These are phyloP conservation scores for Epichloe gansuensis DNA, from an alignment of 2,329 filamentous ascomycete genomes.

Conservation along the genomic window DNA sequence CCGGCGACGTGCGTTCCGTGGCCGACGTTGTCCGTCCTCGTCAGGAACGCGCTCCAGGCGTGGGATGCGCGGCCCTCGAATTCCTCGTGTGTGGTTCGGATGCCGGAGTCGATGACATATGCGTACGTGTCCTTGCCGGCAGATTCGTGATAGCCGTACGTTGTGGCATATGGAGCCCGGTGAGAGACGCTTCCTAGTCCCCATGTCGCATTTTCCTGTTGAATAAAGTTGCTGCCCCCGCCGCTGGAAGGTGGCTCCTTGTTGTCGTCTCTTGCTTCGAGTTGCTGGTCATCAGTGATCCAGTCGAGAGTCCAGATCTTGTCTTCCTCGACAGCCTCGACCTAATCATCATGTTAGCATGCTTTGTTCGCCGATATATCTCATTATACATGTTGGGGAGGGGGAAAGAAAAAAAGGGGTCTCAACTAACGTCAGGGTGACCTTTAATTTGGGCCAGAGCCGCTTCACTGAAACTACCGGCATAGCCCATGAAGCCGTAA, in stretches of 20 bases:
- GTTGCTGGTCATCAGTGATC: conserved; percentile 7
- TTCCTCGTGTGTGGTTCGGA: background rate
- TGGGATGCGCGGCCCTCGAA: conserved; percentile 2
- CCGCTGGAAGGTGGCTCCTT: background rate
- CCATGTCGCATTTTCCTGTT: conserved; percentile 2
- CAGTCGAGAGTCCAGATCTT: conserved; percentile 17
- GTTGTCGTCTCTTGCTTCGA: background rate
- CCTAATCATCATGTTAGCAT: conserved; percentile 9
- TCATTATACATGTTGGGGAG: background rate
- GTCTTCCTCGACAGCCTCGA: conserved; percentile 19
- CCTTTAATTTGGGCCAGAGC: conserved; percentile 29
- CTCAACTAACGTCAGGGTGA: conserved; percentile 27
- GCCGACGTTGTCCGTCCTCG: background rate
- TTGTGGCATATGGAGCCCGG: background rate
- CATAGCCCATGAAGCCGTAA: conserved; percentile 28
- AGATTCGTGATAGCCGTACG: background rate
- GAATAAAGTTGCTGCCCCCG: background rate
- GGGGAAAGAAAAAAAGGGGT: too few species aligned
- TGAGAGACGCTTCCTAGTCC: conserved; percentile 2
- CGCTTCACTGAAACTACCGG: conserved; percentile 28
- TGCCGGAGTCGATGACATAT: conserved; percentile 3
- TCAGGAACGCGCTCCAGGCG: background rate
- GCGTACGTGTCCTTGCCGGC: conserved; percentile 3
- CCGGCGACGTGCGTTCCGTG: background rate
- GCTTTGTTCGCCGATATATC: too few species aligned